Base-by-base conservation (phyloP, 2,329 filamentous ascomycete species). In the Coleophoma cylindrospora region DNA sequence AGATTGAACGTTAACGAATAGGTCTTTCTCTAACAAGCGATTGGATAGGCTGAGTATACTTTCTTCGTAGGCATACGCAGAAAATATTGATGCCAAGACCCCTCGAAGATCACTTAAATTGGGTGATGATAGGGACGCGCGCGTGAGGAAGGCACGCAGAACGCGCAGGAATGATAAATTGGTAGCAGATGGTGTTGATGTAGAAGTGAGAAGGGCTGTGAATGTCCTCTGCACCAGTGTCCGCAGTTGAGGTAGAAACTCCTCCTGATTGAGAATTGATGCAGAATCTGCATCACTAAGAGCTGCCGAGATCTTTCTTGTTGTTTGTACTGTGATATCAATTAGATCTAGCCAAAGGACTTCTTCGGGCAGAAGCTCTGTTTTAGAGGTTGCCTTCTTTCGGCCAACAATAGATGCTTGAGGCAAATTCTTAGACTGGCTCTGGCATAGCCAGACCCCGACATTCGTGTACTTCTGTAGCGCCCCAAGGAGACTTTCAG, bases 21-120 rank as follows among this genome's bases (percentile, higher is more conserved):
- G 76, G 61, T 94, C 94, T 58, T 90, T 86, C 55, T 95, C 91
- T 0, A 99, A 76, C 50, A 99, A 83, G 4, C 86, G 80, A 65
- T 92, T 95, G 1, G 94, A 90, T 3, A 99, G 80, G 2, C 80
- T 77, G 17, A 99, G 77, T 14, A 99, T 88, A 0, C 88, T 91
- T 66, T 92, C 89, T 67, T 99, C 94, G 65, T 97, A 96, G 0
- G 91, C 86, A 65, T 99, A 99, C 0, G 94, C 92, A 0, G 92
- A 84, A 70, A 99, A 97, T 49, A 99, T 92, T 12, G 91, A 94
- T 1, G 83, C 76, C 2, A 99, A 79, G 1, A 97, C 91, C 7
- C 81, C 81, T 41, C 94, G 86, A 3, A 99, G 77, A 64, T 97
- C 91, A 1, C 89, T 86, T 2, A 99, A 75, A 12, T 88, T 95